Evolutionary conservation across 495 filamentous ascomycete genomes (phyloP).

Genomic region (Hypoxylon cercidicola): DNA sequence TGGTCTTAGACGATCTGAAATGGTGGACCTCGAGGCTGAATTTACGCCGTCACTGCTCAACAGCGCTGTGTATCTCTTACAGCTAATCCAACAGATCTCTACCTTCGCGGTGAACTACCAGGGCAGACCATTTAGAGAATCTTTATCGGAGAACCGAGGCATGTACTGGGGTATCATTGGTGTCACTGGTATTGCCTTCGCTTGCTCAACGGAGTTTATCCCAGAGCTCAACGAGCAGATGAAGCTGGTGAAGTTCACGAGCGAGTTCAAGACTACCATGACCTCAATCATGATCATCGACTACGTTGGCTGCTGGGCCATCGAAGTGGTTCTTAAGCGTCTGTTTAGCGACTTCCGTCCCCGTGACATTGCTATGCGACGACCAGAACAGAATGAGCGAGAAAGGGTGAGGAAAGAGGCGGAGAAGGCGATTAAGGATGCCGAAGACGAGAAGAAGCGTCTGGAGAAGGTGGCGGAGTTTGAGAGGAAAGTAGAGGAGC

Average conservation of each 20-base stretch:
- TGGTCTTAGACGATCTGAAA: constrained; percentile 67
- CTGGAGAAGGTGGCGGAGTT: constrained; percentile 60
- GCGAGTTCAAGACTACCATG: constrained; percentile 89
- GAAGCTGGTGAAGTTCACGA: constrained; percentile 89
- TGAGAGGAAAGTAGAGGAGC: constrained; percentile 57
- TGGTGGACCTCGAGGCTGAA: constrained; percentile 93
- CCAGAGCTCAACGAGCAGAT: constrained; percentile 96
- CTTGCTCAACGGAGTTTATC: constrained; percentile 94
- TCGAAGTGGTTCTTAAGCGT: constrained; percentile 88
- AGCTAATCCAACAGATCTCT: constrained; percentile 98
- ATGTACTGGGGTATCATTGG: constrained; percentile 98
- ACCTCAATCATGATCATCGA: constrained; percentile 88
- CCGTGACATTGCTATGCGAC: constrained; percentile 89
- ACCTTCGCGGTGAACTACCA: constrained; percentile 99
- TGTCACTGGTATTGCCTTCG: constrained; percentile 90
- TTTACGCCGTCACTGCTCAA: constrained; percentile 96
- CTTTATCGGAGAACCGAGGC: constrained; percentile 91
- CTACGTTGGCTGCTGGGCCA: constrained; percentile 85
- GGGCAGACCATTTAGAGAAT: constrained; percentile 95
- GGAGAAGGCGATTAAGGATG: constrained; percentile 65
- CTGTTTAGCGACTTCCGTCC: constrained; percentile 92
- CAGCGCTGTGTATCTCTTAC: constrained; percentile 95
- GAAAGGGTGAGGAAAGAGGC: constrained; percentile 73
- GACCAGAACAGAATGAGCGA: constrained; percentile 85
- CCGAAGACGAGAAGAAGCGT: constrained; percentile 64